Base-by-base conservation (phyloP, 208 protist species). In the Blastocrithidia nonstop region DNA sequence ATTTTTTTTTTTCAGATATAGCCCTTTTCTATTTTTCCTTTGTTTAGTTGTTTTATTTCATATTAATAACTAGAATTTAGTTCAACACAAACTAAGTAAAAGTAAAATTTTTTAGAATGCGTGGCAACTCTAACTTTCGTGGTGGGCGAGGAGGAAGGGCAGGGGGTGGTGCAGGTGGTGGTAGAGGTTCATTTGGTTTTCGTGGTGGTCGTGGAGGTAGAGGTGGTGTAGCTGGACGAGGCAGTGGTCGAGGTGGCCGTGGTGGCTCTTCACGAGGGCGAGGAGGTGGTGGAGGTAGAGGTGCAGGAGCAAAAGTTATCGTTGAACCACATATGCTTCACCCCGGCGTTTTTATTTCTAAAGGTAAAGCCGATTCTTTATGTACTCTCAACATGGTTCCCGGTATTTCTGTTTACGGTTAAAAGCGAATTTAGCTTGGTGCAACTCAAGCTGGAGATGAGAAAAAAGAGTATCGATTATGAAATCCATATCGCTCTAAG, bases 401-500 rank as follows among this genome's bases (percentile, higher is more conserved):
- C 24, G 98, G 98, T 4, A 94, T 99, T 41, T 93, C 92, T 29
- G 98, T 99, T 1, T 99, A 99, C 64, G 96, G 96, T 17, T 98
- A 99, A 75, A 99, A 99, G 77, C 76, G 97, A 33, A 95, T 99
- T 44, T 67, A 85, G 51, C 63, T 80, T 48, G 78, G 74, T n/a
- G 65, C 67, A 13, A 69, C 72, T 23, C 68, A 84, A 45, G 63
- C 64, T 51, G 73, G 79, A 20, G 91, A 89, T 36, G 84, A 96
- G 29, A 99, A 99, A 70, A 95, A 98, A 51, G 98, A 99, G 81
- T 99, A 99, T 79, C 93, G 98, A 56, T 87, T 99, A 24, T 99
- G 98, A 98, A 99, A 99, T 71, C 98, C 98, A 11, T 99, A 99
- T 91, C 73, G 98, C 44, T 99, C 97, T 13, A 99, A 99, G 88